Conservation (phyloP, 192 early-diverging fungal species). For the Jimgerdemannia lactiflua region DNA sequence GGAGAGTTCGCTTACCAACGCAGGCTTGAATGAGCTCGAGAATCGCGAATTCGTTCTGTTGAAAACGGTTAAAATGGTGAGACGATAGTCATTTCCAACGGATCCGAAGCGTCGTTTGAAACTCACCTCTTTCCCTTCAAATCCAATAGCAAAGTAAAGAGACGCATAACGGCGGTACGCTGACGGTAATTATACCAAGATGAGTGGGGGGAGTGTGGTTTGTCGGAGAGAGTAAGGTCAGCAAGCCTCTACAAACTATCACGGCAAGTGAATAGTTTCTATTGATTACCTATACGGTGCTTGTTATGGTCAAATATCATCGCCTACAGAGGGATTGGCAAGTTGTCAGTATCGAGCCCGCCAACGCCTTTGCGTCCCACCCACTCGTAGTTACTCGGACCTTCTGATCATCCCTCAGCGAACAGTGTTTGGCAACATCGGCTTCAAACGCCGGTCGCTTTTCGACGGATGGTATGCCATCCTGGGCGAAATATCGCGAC, state of each 20-base stretch:
- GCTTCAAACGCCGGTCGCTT: not conserved
- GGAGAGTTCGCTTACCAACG: conserved; percentile 24
- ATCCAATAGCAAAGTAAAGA: not conserved
- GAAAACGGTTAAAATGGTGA: not conserved
- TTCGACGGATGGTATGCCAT: not conserved
- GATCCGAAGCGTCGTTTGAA: not conserved
- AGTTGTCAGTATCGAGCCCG: not conserved
- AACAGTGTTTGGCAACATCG: not conserved
- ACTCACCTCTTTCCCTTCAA: not conserved
- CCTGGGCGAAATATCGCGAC: not conserved
- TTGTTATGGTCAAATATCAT: not conserved
- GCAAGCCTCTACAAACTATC: too few relatives aligned
- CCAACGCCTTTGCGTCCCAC: not conserved
- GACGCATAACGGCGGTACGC: not conserved
- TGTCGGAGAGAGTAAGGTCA: too few relatives aligned
- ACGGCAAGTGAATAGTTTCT: too few relatives aligned
- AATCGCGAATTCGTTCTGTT: conserved; percentile 32
- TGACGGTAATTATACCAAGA: not conserved
- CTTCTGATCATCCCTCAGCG: not conserved
- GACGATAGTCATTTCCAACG: not conserved
- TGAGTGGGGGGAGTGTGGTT: too few relatives aligned
- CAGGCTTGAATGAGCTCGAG: conserved; percentile 29
- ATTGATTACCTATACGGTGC: not conserved
- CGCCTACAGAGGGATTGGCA: not conserved
- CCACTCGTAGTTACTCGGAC: not conserved